Evolutionary conservation across 345 rosid genomes (phyloP), one percentile per base, ranked within the genome.

Genomic region (Brassica rapa): DNA sequence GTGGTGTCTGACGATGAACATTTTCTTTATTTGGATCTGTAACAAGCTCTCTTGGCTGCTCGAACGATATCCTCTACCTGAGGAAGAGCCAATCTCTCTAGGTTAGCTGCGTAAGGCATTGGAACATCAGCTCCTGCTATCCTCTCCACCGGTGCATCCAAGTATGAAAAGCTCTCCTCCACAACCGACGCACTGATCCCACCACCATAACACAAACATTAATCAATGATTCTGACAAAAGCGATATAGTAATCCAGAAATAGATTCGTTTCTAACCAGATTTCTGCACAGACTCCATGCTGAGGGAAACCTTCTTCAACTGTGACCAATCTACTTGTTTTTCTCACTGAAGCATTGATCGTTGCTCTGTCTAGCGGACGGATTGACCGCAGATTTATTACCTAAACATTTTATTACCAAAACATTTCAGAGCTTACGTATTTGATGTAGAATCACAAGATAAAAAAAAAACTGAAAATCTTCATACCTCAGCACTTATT

Each of bases 301-400:
- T 94, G 97, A 66, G 97, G 98, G 81, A 90, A 90, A 60, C 94
- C 97, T 88, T 92, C 97, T 82, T 95, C 99, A 8, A 95, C 91
- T 33, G 99, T 93, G 23, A 95, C 94, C 76, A 95, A 88, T 77
- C 99, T 86, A 89, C 88, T 95, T 35, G 99, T 95, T 84, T 95
- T 95, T 77, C 94, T 87, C 21, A 95, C 98, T 23, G 99, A 95
- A 69, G 89, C 84, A 66, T 93, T 95, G 79, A 95, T 95, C 27
- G 89, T 81, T 37, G 88, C 76, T 88, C 95, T 87, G 85, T 92
- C 97, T 4, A 94, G 90, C 21, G 97, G 97, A 78, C 98, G 85
- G 61, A 92, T 89, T 6, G 97, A 90, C 33, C 94, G 92, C 73
- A 94, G 80, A 84, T 90, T 92, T 84, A 92, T 90, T 41, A 94